Percentiles rank a stretch among this genome's conserved stretches.
Conservation (phyloP, 1,284 basidiomycete species). For the Microbotryum silenes-acaulis region DNA sequence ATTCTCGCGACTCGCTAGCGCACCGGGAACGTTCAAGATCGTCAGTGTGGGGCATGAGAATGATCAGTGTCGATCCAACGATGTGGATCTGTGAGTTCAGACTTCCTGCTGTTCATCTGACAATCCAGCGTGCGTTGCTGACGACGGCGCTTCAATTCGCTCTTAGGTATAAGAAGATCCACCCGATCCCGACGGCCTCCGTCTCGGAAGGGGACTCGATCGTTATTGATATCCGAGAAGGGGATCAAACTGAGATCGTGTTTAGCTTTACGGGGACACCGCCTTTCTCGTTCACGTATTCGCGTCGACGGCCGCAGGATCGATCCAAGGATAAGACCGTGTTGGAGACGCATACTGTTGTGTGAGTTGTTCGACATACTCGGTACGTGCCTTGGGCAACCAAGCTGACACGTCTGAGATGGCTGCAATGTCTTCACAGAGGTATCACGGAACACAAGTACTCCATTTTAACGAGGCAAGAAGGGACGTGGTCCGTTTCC, state of each 20-base stretch:
- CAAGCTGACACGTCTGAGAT: neutral
- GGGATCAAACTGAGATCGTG: slow-evolving; percentile 58
- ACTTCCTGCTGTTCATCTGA: neutral
- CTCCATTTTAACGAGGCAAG: slow-evolving; percentile 50
- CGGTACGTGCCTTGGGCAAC: slow-evolving; percentile 48
- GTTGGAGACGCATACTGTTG: slow-evolving; percentile 50
- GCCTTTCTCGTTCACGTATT: slow-evolving; percentile 74
- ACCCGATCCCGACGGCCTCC: slow-evolving; percentile 75
- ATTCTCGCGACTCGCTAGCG: slow-evolving; percentile 73
- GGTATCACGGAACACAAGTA: slow-evolving; percentile 69
- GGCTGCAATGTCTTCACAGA: slow-evolving; percentile 41
- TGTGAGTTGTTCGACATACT: slow-evolving; percentile 46
- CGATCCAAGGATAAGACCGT: slow-evolving; percentile 28
- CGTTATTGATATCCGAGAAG: slow-evolving; percentile 81
- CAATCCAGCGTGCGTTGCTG: neutral
- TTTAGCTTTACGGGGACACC: slow-evolving; percentile 83
- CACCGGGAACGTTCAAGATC: slow-evolving; percentile 71
- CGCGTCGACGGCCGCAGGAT: slow-evolving; percentile 40
- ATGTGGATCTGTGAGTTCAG: slow-evolving; percentile 55
- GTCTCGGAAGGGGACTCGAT: slow-evolving; percentile 75
- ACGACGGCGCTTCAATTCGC: neutral
- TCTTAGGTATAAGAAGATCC: slow-evolving; percentile 63
- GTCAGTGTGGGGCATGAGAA: slow-evolving; percentile 72
- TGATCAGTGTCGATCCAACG: slow-evolving; percentile 32
- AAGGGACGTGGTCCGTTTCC: slow-evolving; percentile 87